Evolutionary conservation across 1,284 basidiomycete genomes (phyloP).

Genomic region (Paramarasmius palmivorus): DNA sequence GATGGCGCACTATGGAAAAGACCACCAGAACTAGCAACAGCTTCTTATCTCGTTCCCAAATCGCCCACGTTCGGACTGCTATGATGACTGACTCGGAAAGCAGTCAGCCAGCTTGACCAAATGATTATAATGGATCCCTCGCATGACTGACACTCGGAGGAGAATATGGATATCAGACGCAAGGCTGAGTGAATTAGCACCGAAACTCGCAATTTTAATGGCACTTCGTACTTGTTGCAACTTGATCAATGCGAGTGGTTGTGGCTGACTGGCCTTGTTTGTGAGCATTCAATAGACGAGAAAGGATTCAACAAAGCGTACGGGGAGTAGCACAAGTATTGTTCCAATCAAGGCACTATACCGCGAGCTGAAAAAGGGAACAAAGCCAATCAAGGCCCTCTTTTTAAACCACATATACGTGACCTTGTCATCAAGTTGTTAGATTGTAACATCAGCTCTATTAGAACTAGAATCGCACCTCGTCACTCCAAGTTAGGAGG

Average conservation of each 20-base stretch:
- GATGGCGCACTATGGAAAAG: constrained; percentile 3
- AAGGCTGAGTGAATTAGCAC: constrained; percentile 11
- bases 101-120: neutral
- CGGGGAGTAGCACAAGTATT: constrained; percentile 14
- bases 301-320: neutral
- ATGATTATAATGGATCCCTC: neutral
- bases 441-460: neutral
- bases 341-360: constrained; percentile 19
- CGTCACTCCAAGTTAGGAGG: constrained; percentile 18
- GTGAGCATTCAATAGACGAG: neutral
- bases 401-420: constrained; percentile 17
- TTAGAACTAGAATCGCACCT: constrained; percentile 11
- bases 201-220: neutral
- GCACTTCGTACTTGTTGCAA: constrained; percentile 15
- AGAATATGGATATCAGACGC: constrained; percentile 18
- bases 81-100: constrained; percentile 8
- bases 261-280: neutral
- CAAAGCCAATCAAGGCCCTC: constrained; percentile 12
- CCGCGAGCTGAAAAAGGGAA: constrained; percentile 17
- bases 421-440: constrained; percentile 11
- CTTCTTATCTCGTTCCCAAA: constrained; percentile 15
- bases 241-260: constrained; percentile 5
- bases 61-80: constrained; percentile 20
- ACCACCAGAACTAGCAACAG: constrained; percentile 11
- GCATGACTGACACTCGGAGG: constrained; percentile 19